A percentile compares a stretch with the other conserved stretches of the same genome.
Conservation (phyloP, 306 rosid species). For the Canavalia ensiformis region DNA sequence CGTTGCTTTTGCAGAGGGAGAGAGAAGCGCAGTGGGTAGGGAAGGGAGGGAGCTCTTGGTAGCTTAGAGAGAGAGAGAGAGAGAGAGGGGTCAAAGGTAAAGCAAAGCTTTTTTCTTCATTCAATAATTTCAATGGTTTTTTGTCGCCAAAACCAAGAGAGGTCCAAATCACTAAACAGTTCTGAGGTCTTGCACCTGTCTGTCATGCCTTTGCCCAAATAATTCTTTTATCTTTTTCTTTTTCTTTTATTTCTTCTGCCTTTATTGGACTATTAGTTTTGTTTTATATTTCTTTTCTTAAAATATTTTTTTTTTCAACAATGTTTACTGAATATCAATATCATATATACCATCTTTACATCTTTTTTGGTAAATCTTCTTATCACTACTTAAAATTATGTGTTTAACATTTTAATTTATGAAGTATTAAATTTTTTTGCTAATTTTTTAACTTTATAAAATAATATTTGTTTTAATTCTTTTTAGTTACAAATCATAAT, state of each 20-base stretch:
- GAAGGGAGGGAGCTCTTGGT: conserved; percentile 49
- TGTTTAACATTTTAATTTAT: no score
- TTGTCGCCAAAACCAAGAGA: conserved; percentile 63
- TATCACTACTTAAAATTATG: background rate
- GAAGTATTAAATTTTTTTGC: no score
- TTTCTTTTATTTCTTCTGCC: background rate
- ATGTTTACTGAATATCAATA: background rate
- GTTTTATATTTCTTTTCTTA: background rate
- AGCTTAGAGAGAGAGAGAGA: conserved; percentile 34
- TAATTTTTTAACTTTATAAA: no score
- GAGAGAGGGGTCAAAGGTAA: conserved; percentile 72
- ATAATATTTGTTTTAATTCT: background rate
- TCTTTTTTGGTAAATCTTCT: background rate
- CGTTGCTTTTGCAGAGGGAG: conserved; percentile 58
- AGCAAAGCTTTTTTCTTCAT: conserved; percentile 42
- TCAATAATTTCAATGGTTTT: conserved; percentile 59
- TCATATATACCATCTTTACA: background rate
- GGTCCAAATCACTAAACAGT: conserved; percentile 68
- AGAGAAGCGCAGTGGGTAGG: conserved; percentile 48
- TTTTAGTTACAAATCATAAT: no score
- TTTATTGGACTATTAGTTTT: background rate
- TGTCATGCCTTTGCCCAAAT: conserved; percentile 54
- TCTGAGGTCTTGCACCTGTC: conserved; percentile 62
- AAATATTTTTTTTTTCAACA: background rate
- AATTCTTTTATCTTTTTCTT: conserved; percentile 15